Evolutionary conservation across 176 grass and related monocot species (phyloP).

Genomic region (Olyra latifolia): DNA sequence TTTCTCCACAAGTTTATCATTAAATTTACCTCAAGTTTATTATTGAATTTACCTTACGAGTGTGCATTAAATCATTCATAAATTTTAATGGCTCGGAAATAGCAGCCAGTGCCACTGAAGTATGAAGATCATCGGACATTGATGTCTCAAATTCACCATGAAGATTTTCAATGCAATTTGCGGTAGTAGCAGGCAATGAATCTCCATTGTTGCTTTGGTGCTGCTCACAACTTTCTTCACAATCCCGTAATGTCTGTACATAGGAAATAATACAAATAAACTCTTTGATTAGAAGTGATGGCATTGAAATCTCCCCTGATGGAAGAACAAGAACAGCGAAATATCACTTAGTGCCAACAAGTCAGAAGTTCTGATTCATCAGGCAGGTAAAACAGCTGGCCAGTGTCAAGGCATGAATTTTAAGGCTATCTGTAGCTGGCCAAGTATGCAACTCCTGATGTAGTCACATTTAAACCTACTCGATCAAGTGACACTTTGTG

Average conservation of each 20-base stretch:
- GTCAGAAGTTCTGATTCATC: background rate
- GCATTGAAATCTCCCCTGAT: background rate
- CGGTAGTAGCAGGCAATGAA: conserved; percentile 54
- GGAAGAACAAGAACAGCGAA: conserved; percentile 14
- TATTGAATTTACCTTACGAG: conserved; percentile 67
- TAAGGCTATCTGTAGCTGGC: background rate
- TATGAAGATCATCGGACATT: conserved; percentile 90
- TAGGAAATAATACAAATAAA: conserved; percentile 27
- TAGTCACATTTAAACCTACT: background rate
- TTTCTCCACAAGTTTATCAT: background rate
- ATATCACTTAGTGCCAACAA: background rate
- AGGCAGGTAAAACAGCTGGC: background rate
- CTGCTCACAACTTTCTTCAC: conserved; percentile 58
- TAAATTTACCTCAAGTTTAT: too few relatives aligned
- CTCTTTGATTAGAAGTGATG: background rate
- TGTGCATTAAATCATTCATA: conserved; percentile 85
- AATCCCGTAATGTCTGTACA: conserved; percentile 70
- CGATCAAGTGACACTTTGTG: background rate
- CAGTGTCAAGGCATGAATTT: conserved; percentile 21
- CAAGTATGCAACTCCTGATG: background rate
- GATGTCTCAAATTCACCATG: conserved; percentile 66
- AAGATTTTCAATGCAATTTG: conserved; percentile 65
- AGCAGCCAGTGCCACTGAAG: conserved; percentile 66
- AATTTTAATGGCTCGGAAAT: conserved; percentile 83
- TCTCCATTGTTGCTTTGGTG: conserved; percentile 27